Evolutionary conservation across 2,329 filamentous ascomycete genomes (phyloP), one percentile per base, ranked within the genome.

Genomic region (Colletotrichum sansevieriae): DNA sequence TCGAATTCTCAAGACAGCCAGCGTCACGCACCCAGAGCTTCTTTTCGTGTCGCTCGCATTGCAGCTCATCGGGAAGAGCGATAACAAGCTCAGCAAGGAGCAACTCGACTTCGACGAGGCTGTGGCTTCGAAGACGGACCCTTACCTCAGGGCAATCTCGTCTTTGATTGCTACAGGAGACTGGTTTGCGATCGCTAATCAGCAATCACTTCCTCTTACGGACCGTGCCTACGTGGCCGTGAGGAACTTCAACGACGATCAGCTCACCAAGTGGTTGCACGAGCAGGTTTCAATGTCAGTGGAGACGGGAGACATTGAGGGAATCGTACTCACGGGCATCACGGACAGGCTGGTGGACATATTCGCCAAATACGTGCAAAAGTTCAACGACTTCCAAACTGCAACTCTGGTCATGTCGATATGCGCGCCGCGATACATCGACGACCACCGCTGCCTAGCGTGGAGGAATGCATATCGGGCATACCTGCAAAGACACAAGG

Each of bases 131-230:
- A 87, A 91, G 70, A 89, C 90, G 0, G 92, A 96, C 73, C 91
- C 92, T 0, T 95, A 95, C 75, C 85, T 96, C 25, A 90, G 92
- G 63, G 92, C 92, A 6, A 91, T 96, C 55, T 92, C 93, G 25
- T 90, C 90, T 3, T 90, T 93, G 72, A 92, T 96, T 70, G 90
- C 91, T 10, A 93, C 90, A 0, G 91, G 91, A 4, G 87, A 94
- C 76, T 96, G 93, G 93, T 83, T 87, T 18, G 86, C 87, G 46
- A 91, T 96, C 46, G 90, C 92, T 44, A 87, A 91, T 71, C 92
- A 94, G 75, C 83, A 86, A 20, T 91, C 92, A 33, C 84, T 97
- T 2, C 91, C 92, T 1, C 85, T 96, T 2, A 86, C 89, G 12
- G 92, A 95, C 75, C 90, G 93, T 41, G 87, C 92, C 20, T 92